Percentiles rank a stretch among this genome's conserved stretches.
Evolutionary conservation across 2,329 filamentous ascomycete species (phyloP).

Genomic region (Aureobasidium lini): DNA sequence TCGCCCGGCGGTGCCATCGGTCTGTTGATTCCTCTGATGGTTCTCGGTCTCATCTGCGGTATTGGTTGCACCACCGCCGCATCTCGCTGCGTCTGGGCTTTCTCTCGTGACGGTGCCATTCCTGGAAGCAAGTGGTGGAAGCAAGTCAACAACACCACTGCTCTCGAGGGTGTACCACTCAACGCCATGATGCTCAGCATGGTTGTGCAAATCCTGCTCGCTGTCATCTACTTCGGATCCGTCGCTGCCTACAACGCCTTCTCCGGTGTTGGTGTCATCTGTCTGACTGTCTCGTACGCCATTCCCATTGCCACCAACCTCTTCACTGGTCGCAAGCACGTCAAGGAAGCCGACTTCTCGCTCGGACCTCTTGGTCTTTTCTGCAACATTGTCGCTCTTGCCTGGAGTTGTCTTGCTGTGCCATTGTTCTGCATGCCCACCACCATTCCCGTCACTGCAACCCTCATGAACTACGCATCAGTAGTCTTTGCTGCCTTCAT

Average conservation of each 20-base stretch:
- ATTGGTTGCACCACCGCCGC: conserved; percentile 63
- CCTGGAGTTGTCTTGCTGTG: conserved; percentile 60
- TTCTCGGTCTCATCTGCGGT: conserved; percentile 60
- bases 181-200: conserved; percentile 68
- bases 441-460: conserved; percentile 50
- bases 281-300: conserved; percentile 60
- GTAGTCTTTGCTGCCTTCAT: conserved; percentile 65
- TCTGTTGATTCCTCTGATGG: conserved; percentile 56
- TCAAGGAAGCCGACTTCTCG: conserved; percentile 51
- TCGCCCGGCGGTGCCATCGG: conserved; percentile 52
- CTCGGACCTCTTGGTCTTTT: conserved; percentile 55
- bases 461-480: conserved; percentile 64
- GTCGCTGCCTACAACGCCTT: conserved; percentile 60
- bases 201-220: conserved; percentile 56
- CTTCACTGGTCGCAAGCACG: conserved; percentile 51
- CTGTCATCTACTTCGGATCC: conserved; percentile 62
- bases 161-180: conserved; percentile 52
- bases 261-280: conserved; percentile 62
- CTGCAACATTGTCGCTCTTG: conserved; percentile 57
- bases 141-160: conserved; percentile 53
- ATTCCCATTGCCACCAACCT: conserved; percentile 59
- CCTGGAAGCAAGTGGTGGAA: conserved; percentile 56
- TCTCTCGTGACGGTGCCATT: conserved; percentile 62
- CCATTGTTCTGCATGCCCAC: conserved; percentile 69
- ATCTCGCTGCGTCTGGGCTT: conserved; percentile 62